Evolutionary conservation across 495 filamentous ascomycete species (phyloP).

Genomic region (Penicillium verhagenii): DNA sequence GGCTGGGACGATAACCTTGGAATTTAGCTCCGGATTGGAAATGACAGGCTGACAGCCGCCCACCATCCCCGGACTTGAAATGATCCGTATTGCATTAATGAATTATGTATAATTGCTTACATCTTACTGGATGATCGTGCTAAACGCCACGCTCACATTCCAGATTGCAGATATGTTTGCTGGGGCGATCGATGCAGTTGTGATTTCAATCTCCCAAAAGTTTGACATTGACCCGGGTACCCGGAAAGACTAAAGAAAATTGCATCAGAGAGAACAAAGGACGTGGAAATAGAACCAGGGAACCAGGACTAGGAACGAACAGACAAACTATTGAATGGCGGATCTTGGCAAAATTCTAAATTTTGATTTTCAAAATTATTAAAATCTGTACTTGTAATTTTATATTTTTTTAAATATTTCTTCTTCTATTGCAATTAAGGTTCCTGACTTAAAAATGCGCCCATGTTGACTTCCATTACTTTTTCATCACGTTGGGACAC

Average conservation of each 20-base stretch:
- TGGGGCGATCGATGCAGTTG: slow-evolving; percentile 7
- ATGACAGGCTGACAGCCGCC: slow-evolving; percentile 5
- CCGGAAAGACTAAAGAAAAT: background rate
- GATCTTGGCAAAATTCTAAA: too few species aligned
- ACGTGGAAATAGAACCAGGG: background rate
- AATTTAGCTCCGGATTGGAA: background rate
- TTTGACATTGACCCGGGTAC: background rate
- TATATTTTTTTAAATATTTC: too few species aligned
- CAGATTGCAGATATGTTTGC: slow-evolving; percentile 11
- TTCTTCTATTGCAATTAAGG: background rate
- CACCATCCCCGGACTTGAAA: too few species aligned
- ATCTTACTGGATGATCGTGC: slow-evolving; percentile 12
- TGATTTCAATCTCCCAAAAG: slow-evolving; percentile 12
- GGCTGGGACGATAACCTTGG: slow-evolving; percentile 11
- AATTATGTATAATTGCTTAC: slow-evolving; percentile 3
- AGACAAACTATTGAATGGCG: background rate
- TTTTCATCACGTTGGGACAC: too few species aligned
- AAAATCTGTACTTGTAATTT: too few species aligned
- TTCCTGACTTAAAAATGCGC: background rate
- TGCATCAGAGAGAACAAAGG: background rate
- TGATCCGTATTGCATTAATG: too few species aligned
- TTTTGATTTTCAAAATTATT: too few species aligned
- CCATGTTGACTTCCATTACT: too few species aligned
- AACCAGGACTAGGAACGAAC: background rate
- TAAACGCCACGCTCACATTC: slow-evolving; percentile 15